Base-by-base conservation (phyloP, 2,329 filamentous ascomycete species). In the Thielaviopsis populi region DNA sequence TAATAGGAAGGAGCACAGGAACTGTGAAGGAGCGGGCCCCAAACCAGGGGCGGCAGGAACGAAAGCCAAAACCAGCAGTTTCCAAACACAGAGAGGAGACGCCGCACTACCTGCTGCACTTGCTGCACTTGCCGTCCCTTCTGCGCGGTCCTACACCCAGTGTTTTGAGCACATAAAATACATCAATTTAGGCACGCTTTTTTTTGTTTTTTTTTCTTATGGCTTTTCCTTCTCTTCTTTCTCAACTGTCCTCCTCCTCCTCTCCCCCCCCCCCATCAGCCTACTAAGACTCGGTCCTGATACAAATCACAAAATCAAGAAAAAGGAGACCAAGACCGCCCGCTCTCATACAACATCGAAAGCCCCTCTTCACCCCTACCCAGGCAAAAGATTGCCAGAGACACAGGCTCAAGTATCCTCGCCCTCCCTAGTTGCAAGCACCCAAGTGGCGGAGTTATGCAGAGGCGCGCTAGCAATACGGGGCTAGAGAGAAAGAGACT, bases 21-120 rank as follows among this genome's bases (percentile, higher is more conserved):
- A 37, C 58, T 54, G 2, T 27, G 19, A 53, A 40, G 54, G n/a
- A 60, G 42, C 62, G 42, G 53, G n/a, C 17, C 46, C 54, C 56
- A 63, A 37, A 54, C 58, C 63, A 64, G 63, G 63, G 63, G 63
- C 63, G 27, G 46, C 58, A 64, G 63, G 58, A 61, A 61, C 58
- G 37, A 62, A 56, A 56, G 53, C 27, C 53, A 33, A 56, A 56
- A 33, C 53, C 53, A 56, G 53, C 24, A 22, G 27, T 56, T 56
- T 56, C 53, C 53, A 56, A 56, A 56, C 53, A 56, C 15, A 56
- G 46, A 50, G 46, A 50, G 46, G 46, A 50, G 46, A 50, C 46
- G 46, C 46, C 46, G 46, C 46, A 50, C 46, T 6, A 19, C 46
- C 30, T 33, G 30, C 22, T 48, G 46, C 46, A 48, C 56, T 59